Evolutionary conservation across 2,329 filamentous ascomycete genomes (phyloP), one percentile per base, ranked within the genome.

Genomic region (Talaromyces pinophilus): DNA sequence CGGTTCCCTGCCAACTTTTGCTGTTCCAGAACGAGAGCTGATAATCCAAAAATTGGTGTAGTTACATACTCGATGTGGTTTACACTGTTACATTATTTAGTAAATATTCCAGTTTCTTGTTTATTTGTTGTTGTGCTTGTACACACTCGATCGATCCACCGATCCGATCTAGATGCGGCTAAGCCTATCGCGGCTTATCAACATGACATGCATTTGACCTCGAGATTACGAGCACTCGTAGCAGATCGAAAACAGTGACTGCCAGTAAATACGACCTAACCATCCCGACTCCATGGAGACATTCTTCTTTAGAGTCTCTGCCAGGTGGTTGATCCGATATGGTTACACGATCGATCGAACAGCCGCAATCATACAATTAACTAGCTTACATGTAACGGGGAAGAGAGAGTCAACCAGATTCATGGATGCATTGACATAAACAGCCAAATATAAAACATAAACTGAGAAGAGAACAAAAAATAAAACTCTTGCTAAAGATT

Each of bases 191-290:
- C 59, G 59, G 59, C 42, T 22, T 44, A 22, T 46, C 40, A 13
- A 46, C 25, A 46, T 46, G 38, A 61, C 59, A 61, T 46, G 59
- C 59, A 61, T 61, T 61, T 61, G 59, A 61, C 40, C 42, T 33
- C 40, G 11, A 8, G 7, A 61, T 50, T 61, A 61, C 42, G 8
- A 57, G 33, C 33, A 57, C 33, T 55, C 11, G 8, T 57, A 22
- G 28, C 28, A 19, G 15, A 22, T 55, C 33, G 54, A 38, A 57
- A 38, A 40, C 54, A 57, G 54, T 13, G 54, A 25, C 25, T 25
- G 25, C 25, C 25, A 25, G 25, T 3, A 25, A 40, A 22, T 57
- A 22, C 54, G 13, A 40, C 54, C 33, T 35, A 55, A 13, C 30
- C 30, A 10, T 52, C 13, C 30, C 8, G n/a, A 33, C n/a, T 22